Evolutionary conservation across 805 yeast species (phyloP), one percentile per base, ranked within the genome.

Genomic region (Ogataea corticis): DNA sequence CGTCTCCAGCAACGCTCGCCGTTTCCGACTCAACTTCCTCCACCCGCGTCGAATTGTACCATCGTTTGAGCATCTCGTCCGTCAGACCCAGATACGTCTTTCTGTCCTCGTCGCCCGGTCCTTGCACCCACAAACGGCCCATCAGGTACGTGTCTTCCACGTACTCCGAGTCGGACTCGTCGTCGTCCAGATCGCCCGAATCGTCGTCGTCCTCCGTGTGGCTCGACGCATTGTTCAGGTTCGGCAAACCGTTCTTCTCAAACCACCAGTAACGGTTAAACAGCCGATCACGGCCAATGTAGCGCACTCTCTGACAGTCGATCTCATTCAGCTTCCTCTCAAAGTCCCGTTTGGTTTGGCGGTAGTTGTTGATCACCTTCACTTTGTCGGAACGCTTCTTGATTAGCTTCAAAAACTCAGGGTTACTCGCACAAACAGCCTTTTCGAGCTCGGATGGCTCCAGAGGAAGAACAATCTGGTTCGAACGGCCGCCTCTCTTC

Each of bases 181-280:
- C 77, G 5, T 68, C 74, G n/a, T 45, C 76, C 16, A 30, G 14
- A 6, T 40, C 46, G 16, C 59, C 69, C 0, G 63, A 64, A 1
- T 56, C 68, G 12, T 54, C 59, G 4, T 57, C 67, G 10, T 55
- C 61, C 15, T 59, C 66, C 18, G 55, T 59, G 23, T 46, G 48
- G 18, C 42, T 46, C 23, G 51, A 46, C 14, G 55, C 41, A 5
- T 53, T 28, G 16, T 56, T 59, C 15, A 67, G 55, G 33, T 66
- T 71, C 3, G 90, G 88, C 38, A 89, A 71, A 0, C 98, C 99
- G 58, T 85, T 85, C 51, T 75, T 74, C 58, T 92, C 98, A 60
- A 90, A 82, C 96, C 96, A 94, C 96, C 96, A 94, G 63, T 92
- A 94, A 52, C 91, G 73, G 68, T 94, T 94, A 63, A 73, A 90